Base-by-base conservation (phyloP, 2,329 filamentous ascomycete genomes). In the Aspergillus hortae region DNA sequence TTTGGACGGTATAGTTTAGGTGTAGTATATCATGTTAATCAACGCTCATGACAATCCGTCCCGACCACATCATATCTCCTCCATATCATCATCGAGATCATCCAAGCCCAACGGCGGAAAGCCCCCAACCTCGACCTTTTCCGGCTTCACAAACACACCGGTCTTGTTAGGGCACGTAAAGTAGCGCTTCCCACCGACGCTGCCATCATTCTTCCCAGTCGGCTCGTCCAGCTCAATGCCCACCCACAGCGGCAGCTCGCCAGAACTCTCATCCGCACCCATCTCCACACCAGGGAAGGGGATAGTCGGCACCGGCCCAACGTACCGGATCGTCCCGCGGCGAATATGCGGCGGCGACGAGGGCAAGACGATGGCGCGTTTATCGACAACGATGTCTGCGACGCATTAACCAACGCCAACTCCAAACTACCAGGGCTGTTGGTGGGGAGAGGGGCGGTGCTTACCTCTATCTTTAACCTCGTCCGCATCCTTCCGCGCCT, bases 391-490 rank as follows among this genome's bases (percentile, higher is more conserved):
- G 59, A 82, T 78, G 38, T 67, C 74, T 78, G 9, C 17, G 1
- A 15, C 0, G 7, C 3, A 14, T 30, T 9, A 15, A 14, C 43
- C 11, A 19, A 46, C 32, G 32, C 44, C 27, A 12, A 46, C 17
- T n/a, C 21, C n/a, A 21, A 12, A 23, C 30, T 19, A 47, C 11
- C 3, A 49, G 17, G 36, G 15, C 30, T 6, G 32, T 17, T 17
- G 17, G 17, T 2, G 17, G 17, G 17, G 17, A 17, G 17, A 17
- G 17, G 17, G 17, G 17, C 17, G 17, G 17, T 17, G 17, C 71
- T 69, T 87, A 73, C 87, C 85, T 69, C 86, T 83, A 50, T 81
- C 80, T 57, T 80, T 76, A 58, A 96, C 78, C 65, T 95, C 90
- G 10, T 51, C 50, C 6, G 54, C 54, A 52, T 77, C 74, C 51